Evolutionary conservation across 2,329 filamentous ascomycete species (phyloP), one percentile per base, ranked within the genome.

Genomic region (Aureobasidium mangrovei): DNA sequence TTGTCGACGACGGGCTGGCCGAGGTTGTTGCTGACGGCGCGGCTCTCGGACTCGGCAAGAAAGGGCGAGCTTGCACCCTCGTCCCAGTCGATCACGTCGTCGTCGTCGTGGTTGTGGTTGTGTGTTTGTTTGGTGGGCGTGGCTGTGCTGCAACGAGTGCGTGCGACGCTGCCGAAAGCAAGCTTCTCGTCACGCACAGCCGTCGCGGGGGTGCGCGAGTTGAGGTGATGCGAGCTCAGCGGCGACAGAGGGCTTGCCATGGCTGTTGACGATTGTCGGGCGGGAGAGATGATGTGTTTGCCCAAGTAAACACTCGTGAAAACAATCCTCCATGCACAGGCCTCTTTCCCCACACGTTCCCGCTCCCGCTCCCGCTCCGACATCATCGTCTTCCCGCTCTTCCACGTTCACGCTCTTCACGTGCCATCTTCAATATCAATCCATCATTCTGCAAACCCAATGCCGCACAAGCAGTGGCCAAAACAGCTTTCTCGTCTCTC

Each of bases 31-130:
- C 63, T 67, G 12, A 64, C 54, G 8, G 59, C 60, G 52, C 66
- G 59, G 60, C 62, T 67, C 28, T 70, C 60, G 18, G 76, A 62
- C 53, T 75, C 69, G 40, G 69, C 65, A n/a, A 74, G 62, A 61
- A 77, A 77, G 10, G 75, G 75, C 36, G 74, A 77, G 54, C 73
- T 76, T 4, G 71, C 70, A 27, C 64, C 60, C 41, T 73, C 67
- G 58, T 73, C 65, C 63, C 65, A 71, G 43, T 64, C 64, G 45
- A 67, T 69, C 29, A 59, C 28, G n/a, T 29, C 38, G 7, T 41
- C 46, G 42, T 40, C 47, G 33, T 57, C n/a, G n/a, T n/a, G n/a
- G 18, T 18, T 18, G 18, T 18, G 18, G 18, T 18, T 18, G 18
- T 18, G 42, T 39, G 53, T 42, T 39, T 57, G 45, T 45, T 55